Evolutionary conservation across 176 grass and related monocot species (phyloP), one percentile per base, ranked within the genome.

Genomic region (Cenchrus americanus): DNA sequence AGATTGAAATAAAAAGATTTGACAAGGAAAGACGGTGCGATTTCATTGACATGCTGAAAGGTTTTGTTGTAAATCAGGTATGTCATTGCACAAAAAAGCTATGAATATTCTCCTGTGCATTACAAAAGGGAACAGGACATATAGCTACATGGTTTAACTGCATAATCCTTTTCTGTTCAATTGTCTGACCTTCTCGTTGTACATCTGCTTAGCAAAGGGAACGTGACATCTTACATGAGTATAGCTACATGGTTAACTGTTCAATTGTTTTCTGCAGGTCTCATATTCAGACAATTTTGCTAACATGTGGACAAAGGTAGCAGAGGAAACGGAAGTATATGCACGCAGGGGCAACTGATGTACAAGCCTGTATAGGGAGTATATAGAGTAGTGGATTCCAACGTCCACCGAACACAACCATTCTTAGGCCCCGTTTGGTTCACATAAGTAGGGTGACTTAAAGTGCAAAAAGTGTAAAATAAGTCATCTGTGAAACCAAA

Each of bases 1-100:
- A 43, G 85, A 62, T 37, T 90, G 95, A 98, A 84, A 86, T 98
- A 69, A 88, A 78, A 73, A 93, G 95, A 81, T 83, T 95, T 80
- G 87, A 95, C 66, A 90, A 85, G 57, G 92, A 98, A 69, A 95
- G 91, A 57, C 88, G 53, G 1, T 61, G 23, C 3, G 92, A 95
- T 88, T 91, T 98, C 77, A 19, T 91, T 9, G 79, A 76, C 66
- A 95, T 98, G 95, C 81, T 98, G 53, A 98, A 95, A 92, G 95
- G 89, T 62, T 98, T 93, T 90, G 91, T 93, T 15, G 80, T 81
- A 77, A 93, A 86, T 79, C 86, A 98, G 95, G 95, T 97, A 94
- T 15, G 68, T 8, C 43, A 18, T 46, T n/a, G 12, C 71, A 37
- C 78, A 26, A 22, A n/a, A 7, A 7, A 78, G 55, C 26, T 0